These are phyloP conservation scores for Macrocybe gigantea DNA, from an alignment of 768 basidiomycete species.

Conservation along the genomic window DNA sequence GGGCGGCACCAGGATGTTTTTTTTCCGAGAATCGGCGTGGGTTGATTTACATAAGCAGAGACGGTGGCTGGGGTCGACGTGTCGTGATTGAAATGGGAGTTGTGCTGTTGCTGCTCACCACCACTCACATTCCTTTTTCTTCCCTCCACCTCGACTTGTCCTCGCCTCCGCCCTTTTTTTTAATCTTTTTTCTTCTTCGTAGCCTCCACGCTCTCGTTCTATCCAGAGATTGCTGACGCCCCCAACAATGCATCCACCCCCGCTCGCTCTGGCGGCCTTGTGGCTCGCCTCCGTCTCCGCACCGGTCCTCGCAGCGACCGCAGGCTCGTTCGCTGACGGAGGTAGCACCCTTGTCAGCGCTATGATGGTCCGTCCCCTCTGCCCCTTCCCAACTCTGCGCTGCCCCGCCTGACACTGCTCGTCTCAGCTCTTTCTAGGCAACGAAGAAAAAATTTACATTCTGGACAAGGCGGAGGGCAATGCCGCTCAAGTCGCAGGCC, in stretches of 20 bases:
- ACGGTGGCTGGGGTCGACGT: too few relatives aligned
- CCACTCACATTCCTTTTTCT: too few relatives aligned
- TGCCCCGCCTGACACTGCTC: neutral
- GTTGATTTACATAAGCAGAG: too few relatives aligned
- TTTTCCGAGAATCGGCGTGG: too few relatives aligned
- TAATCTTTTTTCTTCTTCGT: too few relatives aligned
- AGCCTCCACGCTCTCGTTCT: too few relatives aligned
- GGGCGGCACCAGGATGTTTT: too few relatives aligned
- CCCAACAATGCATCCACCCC: slow-evolving; percentile 1
- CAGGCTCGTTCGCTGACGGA: slow-evolving; percentile 29
- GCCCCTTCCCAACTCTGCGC: neutral
- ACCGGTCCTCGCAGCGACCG: slow-evolving; percentile 18
- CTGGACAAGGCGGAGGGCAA: slow-evolving; percentile 80
- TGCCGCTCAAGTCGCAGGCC: slow-evolving; percentile 44
- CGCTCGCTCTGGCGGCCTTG: slow-evolving; percentile 16
- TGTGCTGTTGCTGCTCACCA: too few relatives aligned
- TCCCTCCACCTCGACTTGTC: too few relatives aligned
- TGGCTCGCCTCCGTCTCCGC: slow-evolving; percentile 17
- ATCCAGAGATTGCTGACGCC: neutral
- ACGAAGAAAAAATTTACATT: slow-evolving; percentile 66
- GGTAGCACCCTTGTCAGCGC: slow-evolving; percentile 30
- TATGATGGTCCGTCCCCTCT: slow-evolving; percentile 28
- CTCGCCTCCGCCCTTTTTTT: too few relatives aligned
- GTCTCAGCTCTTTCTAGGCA: slow-evolving; percentile 61
- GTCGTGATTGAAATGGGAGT: too few relatives aligned